Conservation (phyloP, 352 stramenopile genomes). For the Pythium periplocum region DNA sequence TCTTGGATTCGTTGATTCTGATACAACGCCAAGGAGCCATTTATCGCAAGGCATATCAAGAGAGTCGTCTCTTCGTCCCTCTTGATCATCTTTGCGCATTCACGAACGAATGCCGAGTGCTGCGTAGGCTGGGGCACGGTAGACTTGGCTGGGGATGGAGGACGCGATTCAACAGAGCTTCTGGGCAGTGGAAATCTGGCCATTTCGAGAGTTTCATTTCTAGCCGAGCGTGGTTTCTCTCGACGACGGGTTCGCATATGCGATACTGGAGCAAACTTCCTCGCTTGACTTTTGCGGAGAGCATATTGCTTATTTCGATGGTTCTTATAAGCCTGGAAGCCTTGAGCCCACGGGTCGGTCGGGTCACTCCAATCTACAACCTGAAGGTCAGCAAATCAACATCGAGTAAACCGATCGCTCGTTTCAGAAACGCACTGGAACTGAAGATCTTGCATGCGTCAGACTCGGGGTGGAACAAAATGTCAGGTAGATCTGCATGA, state of each 20-base stretch:
- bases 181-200: no score
- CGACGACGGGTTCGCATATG: no score
- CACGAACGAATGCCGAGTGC: conserved; percentile 19
- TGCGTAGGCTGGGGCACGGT: no score
- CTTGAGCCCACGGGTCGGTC: conserved; percentile 51
- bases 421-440: conserved; percentile 25
- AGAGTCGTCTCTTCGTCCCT: conserved; percentile 6
- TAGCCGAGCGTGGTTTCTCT: no score
- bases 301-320: not conserved
- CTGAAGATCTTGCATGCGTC: conserved; percentile 68
- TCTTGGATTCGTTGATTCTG: not conserved
- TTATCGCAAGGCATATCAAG: conserved; percentile 7
- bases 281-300: no score
- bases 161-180: no score
- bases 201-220: no score
- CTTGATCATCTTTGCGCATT: conserved; percentile 17
- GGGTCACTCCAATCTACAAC: conserved; percentile 43
- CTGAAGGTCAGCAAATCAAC: not conserved
- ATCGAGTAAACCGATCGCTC: not conserved
- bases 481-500: conserved; percentile 41
- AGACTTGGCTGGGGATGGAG: no score
- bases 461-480: conserved; percentile 47
- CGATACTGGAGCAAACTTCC: no score
- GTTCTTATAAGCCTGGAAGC: conserved; percentile 37
- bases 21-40: not conserved